Conservation (phyloP, 2,329 filamentous ascomycete species). For the Pseudogymnoascus sp. region DNA sequence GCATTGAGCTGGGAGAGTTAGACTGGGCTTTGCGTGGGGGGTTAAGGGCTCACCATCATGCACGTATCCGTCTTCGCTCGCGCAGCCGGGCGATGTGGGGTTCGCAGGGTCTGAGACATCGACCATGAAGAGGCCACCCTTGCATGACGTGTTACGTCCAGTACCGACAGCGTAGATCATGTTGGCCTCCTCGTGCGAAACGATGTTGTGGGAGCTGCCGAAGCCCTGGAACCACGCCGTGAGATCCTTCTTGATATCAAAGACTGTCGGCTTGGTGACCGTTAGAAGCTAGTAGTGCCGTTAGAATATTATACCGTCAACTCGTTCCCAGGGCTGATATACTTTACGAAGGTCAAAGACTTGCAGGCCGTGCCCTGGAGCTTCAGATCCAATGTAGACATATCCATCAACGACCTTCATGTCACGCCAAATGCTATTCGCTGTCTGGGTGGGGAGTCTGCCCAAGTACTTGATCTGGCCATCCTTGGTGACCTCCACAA, state of each 20-base stretch:
- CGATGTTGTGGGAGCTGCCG: constrained; percentile 38
- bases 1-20: constrained; percentile 15
- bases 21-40: not conserved
- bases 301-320: not conserved
- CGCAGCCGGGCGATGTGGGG: constrained; percentile 42
- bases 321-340: constrained; percentile 23
- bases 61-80: constrained; percentile 37
- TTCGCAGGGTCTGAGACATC: constrained; percentile 42
- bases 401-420: constrained; percentile 35
- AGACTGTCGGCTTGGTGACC: constrained; percentile 30
- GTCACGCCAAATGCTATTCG: constrained; percentile 31
- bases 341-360: constrained; percentile 50
- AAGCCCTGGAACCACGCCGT: constrained; percentile 32
- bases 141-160: constrained; percentile 32
- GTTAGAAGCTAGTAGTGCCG: not conserved
- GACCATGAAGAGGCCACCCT: constrained; percentile 44
- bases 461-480: constrained; percentile 43
- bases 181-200: constrained; percentile 35
- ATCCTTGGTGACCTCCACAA: constrained; percentile 41
- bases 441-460: not conserved
- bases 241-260: constrained; percentile 34
- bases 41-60: constrained; percentile 14
- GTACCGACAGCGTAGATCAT: constrained; percentile 33
- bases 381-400: constrained; percentile 37
- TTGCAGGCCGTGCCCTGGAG: constrained; percentile 43